Percentiles rank a stretch among this genome's conserved stretches.
Evolutionary conservation across 768 basidiomycete genomes (phyloP).

Genomic region (Trametes cubensis): DNA sequence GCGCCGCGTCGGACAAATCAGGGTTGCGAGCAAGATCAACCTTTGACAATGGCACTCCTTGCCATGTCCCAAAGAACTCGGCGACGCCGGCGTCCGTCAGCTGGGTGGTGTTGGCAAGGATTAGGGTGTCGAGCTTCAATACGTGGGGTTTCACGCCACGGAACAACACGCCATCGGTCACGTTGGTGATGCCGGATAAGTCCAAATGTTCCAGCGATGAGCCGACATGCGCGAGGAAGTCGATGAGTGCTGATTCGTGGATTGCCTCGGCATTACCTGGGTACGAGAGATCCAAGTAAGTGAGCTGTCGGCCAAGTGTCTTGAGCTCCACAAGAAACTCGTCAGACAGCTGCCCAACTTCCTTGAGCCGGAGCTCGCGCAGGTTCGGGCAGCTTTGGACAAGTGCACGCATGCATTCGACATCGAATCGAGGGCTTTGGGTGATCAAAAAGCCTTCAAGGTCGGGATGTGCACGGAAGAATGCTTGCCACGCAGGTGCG

Average conservation of each 20-base stretch:
- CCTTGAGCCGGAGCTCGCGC: constrained; percentile 74
- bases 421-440: constrained; percentile 85
- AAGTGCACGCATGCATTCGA: constrained; percentile 63
- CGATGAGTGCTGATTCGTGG: constrained; percentile 56
- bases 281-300: constrained; percentile 69
- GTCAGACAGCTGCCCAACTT: constrained; percentile 73
- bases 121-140: constrained; percentile 51
- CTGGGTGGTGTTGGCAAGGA: constrained; percentile 55
- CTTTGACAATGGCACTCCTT: constrained; percentile 42
- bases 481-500: constrained; percentile 68
- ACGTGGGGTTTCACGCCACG: constrained; percentile 59
- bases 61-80: constrained; percentile 66
- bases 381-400: constrained; percentile 57
- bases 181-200: constrained; percentile 66
- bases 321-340: constrained; percentile 59
- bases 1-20: constrained; percentile 52
- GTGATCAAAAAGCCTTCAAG: constrained; percentile 78
- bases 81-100: constrained; percentile 74
- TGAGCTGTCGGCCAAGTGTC: constrained; percentile 48
- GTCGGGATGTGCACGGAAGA: constrained; percentile 65
- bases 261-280: constrained; percentile 51
- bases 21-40: constrained; percentile 70
- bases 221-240: constrained; percentile 59
- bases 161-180: constrained; percentile 63
- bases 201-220: constrained; percentile 59